phyloP scores from a whole-genome alignment of 164 flowering plant genomes.

The Kingdonia uniflora region DNA sequence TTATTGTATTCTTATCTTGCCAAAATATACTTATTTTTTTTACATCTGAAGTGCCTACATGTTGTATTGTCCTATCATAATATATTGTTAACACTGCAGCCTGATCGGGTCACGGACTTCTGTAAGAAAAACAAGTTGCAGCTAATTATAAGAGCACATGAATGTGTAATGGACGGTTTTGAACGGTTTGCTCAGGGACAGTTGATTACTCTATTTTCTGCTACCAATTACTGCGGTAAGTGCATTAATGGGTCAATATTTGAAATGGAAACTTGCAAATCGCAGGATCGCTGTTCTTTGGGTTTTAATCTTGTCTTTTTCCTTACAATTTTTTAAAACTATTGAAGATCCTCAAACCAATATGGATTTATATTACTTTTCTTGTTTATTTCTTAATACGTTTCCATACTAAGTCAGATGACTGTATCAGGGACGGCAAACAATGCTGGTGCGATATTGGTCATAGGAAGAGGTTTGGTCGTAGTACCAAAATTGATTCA shows the following conservation, averaged over 20 bases:
- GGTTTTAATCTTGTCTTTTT: too few species aligned
- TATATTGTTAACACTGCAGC: constrained; percentile 39
- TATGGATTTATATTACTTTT: neutral
- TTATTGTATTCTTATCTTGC: too few species aligned
- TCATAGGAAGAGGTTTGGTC: constrained; percentile 87
- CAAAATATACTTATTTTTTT: neutral
- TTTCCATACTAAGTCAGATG: constrained; percentile 7
- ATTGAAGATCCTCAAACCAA: too few species aligned
- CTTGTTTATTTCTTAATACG: neutral
- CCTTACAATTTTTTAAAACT: too few species aligned
- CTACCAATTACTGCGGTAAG: constrained; percentile 97
- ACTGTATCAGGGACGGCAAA: constrained; percentile 91
- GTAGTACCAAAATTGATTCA: constrained; percentile 95
- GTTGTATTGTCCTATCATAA: neutral
- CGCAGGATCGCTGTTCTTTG: too few species aligned
- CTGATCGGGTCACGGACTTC: constrained; percentile 90
- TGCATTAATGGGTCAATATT: neutral
- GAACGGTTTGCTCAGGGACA: constrained; percentile 99
- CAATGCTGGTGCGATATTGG: constrained; percentile 93
- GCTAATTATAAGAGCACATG: constrained; percentile 95
- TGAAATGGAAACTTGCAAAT: too few species aligned
- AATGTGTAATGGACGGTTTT: constrained; percentile 98
- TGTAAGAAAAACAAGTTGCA: constrained; percentile 93
- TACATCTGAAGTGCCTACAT: neutral
- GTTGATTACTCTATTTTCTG: constrained; percentile 91